phyloP scores from a whole-genome alignment of 768 basidiomycete species.

The Tricholomella constricta region DNA sequence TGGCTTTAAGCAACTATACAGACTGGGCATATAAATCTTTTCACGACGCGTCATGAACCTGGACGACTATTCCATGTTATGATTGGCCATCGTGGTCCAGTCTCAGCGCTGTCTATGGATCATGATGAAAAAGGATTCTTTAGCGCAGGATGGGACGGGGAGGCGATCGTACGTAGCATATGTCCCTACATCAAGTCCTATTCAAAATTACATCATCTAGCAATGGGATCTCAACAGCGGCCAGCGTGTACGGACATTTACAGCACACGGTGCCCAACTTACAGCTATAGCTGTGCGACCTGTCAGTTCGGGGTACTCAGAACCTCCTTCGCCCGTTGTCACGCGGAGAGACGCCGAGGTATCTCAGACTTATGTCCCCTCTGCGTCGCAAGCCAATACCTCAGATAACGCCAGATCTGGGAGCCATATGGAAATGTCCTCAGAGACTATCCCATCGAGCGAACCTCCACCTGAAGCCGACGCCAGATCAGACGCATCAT shows the following conservation, averaged over 20 bases:
- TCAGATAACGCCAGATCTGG: slow-evolving; percentile 18
- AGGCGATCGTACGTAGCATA: slow-evolving; percentile 65
- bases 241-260: slow-evolving; percentile 71
- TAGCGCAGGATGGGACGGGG: slow-evolving; percentile 95
- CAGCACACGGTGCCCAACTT: slow-evolving; percentile 82
- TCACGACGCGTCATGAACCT: slow-evolving; percentile 90
- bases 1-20: slow-evolving; percentile 31
- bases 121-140: slow-evolving; percentile 85
- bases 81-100: slow-evolving; percentile 75
- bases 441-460: slow-evolving; percentile 8
- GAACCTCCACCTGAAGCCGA: slow-evolving; percentile 45
- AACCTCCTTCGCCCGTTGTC: slow-evolving; percentile 21
- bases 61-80: slow-evolving; percentile 75
- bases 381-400: slow-evolving; percentile 3
- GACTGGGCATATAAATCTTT: slow-evolving; percentile 91
- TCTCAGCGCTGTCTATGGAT: slow-evolving; percentile 82
- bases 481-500: slow-evolving; percentile 76
- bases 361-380: slow-evolving; percentile 4
- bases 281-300: slow-evolving; percentile 81
- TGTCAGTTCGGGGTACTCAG: slow-evolving; percentile 38
- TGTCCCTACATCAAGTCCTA: slow-evolving; percentile 9
- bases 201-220: slow-evolving; percentile 41
- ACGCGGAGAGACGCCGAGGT: not conserved
- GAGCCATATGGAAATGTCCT: slow-evolving; percentile 16
- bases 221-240: slow-evolving; percentile 99